phyloP scores from a whole-genome alignment of 2,329 filamentous ascomycete genomes.

The Microsporum ferrugineum region DNA sequence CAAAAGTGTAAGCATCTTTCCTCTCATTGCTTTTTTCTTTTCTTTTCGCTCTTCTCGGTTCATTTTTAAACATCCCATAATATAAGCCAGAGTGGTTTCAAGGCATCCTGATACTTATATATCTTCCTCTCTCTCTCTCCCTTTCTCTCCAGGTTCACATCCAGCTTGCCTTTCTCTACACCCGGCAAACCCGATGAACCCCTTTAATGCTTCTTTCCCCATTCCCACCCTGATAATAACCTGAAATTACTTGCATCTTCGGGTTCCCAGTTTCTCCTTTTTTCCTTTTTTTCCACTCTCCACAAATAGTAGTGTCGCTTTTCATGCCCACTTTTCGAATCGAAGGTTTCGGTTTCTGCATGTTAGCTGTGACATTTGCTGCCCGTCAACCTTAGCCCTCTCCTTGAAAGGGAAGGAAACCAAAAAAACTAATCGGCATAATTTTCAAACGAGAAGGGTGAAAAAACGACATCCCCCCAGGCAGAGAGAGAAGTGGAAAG shows the following conservation, averaged over 20 bases:
- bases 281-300: neutral
- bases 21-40: neutral
- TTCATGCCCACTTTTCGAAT: neutral
- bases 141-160: no score
- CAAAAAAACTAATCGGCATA: neutral
- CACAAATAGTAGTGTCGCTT: neutral
- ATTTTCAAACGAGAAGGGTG: neutral
- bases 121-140: neutral
- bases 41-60: neutral
- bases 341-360: conserved; percentile 2
- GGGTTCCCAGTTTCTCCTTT: neutral
- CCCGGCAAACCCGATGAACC: neutral
- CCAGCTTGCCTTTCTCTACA: neutral
- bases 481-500: neutral
- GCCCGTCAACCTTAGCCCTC: conserved; percentile 2
- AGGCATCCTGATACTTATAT: neutral
- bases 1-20: neutral
- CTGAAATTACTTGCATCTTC: neutral
- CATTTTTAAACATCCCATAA: conserved; percentile 1
- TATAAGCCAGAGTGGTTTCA: neutral
- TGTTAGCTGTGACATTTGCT: neutral
- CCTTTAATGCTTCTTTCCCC: neutral
- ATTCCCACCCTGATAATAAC: no score
- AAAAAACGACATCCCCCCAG: neutral
- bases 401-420: neutral